Conservation (phyloP, 352 stramenopile species). For the Phytopythium mirpurense region DNA sequence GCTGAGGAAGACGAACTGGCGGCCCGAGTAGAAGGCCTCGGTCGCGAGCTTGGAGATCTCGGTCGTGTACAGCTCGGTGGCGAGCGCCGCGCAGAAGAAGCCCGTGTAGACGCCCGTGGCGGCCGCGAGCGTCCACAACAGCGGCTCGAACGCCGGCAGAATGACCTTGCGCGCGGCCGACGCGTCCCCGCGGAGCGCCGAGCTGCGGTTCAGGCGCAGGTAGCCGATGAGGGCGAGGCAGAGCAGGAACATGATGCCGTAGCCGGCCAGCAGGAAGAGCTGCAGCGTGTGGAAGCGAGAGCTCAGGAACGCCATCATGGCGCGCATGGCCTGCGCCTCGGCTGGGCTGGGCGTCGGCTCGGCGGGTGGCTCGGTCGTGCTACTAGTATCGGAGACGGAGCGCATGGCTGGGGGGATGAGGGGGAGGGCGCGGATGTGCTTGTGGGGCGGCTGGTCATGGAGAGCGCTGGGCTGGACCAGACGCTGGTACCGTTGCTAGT, state of each 20-base stretch:
- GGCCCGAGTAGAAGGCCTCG: slow-evolving; percentile 26
- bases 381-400: not conserved
- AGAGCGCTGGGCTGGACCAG: not conserved
- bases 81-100: slow-evolving; percentile 14
- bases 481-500: not conserved
- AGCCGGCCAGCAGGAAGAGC: slow-evolving; percentile 27
- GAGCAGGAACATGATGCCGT: slow-evolving; percentile 26
- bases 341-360: slow-evolving; percentile 24
- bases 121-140: slow-evolving; percentile 27
- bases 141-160: slow-evolving; percentile 33
- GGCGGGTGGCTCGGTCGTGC: not conserved
- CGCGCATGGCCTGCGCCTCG: slow-evolving; percentile 22
- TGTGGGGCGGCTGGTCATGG: not conserved
- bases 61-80: slow-evolving; percentile 7
- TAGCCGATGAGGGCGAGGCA: slow-evolving; percentile 29
- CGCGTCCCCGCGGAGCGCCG: slow-evolving; percentile 22
- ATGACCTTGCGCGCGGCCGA: slow-evolving; percentile 28
- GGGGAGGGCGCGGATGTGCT: not conserved
- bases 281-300: slow-evolving; percentile 11
- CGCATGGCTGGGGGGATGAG: not conserved
- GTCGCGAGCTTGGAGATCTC: slow-evolving; percentile 10
- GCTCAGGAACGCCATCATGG: slow-evolving; percentile 29
- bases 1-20: slow-evolving; percentile 32
- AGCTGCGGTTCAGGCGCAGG: slow-evolving; percentile 22
- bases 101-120: slow-evolving; percentile 16